Percentiles rank a stretch among this genome's conserved stretches.
These are phyloP conservation scores for Skeletonema menzelii DNA, from an alignment of 108 stramenopile species.

Conservation along the genomic window DNA sequence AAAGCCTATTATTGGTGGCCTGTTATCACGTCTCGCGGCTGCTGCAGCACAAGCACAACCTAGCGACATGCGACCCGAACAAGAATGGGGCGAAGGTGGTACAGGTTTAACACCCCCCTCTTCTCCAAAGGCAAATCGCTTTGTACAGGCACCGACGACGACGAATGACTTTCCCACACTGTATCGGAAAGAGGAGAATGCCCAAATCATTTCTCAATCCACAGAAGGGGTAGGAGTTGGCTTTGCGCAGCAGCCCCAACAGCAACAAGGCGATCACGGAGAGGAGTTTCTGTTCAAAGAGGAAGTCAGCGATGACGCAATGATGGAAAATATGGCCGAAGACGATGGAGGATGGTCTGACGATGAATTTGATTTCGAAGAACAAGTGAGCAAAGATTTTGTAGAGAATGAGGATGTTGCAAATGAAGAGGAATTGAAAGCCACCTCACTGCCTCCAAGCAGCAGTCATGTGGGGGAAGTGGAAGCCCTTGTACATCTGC, in stretches of 20 bases:
- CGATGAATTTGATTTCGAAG: constrained; percentile 41
- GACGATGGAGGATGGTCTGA: constrained; percentile 43
- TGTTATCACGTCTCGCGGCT: constrained; percentile 66
- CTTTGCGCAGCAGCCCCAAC: neutral
- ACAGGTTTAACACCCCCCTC: constrained; percentile 34
- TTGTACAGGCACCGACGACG: neutral
- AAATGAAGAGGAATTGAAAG: neutral
- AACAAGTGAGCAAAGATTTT: constrained; percentile 5
- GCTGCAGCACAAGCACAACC: constrained; percentile 62
- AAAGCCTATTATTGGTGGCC: constrained; percentile 72
- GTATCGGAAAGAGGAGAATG: constrained; percentile 21
- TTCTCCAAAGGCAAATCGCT: constrained; percentile 7
- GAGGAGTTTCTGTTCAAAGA: neutral
- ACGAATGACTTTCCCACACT: constrained; percentile 2
- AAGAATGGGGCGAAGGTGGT: constrained; percentile 11
- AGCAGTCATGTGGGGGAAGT: neutral
- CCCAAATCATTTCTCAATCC: constrained; percentile 1
- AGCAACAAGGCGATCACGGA: neutral
- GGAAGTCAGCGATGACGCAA: neutral
- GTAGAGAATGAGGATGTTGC: neutral
- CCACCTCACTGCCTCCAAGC: neutral
- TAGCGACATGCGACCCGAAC: constrained; percentile 26
- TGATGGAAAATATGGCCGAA: neutral
- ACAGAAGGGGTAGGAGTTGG: neutral
- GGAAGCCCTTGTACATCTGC: neutral